Evolutionary conservation across 768 basidiomycete genomes (phyloP).

Genomic region (Clavaria fumosa): DNA sequence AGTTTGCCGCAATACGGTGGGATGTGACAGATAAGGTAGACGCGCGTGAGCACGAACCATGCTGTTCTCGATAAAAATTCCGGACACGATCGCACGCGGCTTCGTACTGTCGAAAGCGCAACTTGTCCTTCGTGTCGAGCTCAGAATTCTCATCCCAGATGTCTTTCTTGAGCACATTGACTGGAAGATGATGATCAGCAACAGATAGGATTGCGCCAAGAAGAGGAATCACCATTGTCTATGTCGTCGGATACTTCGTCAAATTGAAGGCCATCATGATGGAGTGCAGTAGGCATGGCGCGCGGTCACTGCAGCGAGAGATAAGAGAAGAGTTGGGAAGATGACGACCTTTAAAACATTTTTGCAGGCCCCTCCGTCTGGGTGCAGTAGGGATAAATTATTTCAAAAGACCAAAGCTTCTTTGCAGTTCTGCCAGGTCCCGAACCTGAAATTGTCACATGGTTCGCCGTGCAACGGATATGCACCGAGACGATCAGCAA

Average conservation of each 20-base stretch:
- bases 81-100: conserved; percentile 66
- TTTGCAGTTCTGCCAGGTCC: no score
- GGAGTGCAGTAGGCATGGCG: conserved; percentile 16
- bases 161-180: conserved; percentile 53
- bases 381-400: no score
- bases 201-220: not conserved
- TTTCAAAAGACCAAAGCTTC: no score
- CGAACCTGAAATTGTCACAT: no score
- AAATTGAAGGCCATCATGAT: conserved; percentile 21
- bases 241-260: conserved; percentile 33
- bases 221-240: conserved; percentile 30
- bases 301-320: conserved; percentile 5
- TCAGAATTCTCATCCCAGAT: conserved; percentile 41
- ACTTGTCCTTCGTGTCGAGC: conserved; percentile 55
- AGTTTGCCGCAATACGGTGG: conserved; percentile 3
- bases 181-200: conserved; percentile 19
- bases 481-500: no score
- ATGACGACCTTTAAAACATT: not conserved
- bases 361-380: no score
- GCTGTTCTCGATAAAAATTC: conserved; percentile 64
- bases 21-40: not conserved
- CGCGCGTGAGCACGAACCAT: conserved; percentile 28
- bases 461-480: no score
- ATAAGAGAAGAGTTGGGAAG: conserved; percentile 2
- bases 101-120: conserved; percentile 57